Base-by-base conservation (phyloP, 805 yeast species). In the Nakazawaea molendinolei region DNA sequence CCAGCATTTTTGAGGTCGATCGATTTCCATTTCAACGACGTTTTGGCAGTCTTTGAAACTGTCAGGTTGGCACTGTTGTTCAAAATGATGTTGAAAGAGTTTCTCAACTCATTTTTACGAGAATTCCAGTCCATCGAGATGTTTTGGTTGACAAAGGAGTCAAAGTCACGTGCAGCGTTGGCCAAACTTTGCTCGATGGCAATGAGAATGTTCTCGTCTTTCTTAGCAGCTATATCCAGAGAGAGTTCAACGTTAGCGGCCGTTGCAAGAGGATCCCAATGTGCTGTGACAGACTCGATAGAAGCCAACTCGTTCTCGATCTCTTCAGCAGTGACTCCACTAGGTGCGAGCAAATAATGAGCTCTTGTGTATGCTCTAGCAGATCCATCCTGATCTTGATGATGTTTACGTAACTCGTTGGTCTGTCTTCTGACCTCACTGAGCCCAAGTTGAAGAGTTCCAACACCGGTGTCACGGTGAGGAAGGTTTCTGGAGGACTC, bases 291-390 rank as follows among this genome's bases (percentile, higher is more conserved):
- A 8, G 19, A 8, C 28, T 61, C 58, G 40, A 69, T 53, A 25
- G 70, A 46, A 33, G 68, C 65, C 39, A 80, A 57, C 33, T 76
- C 79, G 22, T 59, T 60, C 45, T 84, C 87, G 26, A 89, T 76
- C 39, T 86, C 92, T 48, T 86, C 95, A 34, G 90, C 79, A 28
- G 85, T 77, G 35, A 87, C 72, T 1, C 97, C 97, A 50, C 90
- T 81, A 1, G 89, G 84, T 5, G 96, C 95, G 29, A 90, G 63
- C 26, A 92, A 62, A 55, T 92, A 92, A 52, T 92, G 97, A 2
- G 85, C 92, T 49, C 77, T 79, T 3, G 86, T 79, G 49, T 61
- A 69, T 61, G 56, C 8, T 49, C 46, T 29, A 63, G 62, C n/a
- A n/a, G n/a, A n/a, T n/a, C n/a, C n/a, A n/a, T n/a, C n/a, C n/a